Evolutionary conservation across 768 basidiomycete species (phyloP), one percentile per base, ranked within the genome.

Genomic region (Hebeloma cylindrosporum): DNA sequence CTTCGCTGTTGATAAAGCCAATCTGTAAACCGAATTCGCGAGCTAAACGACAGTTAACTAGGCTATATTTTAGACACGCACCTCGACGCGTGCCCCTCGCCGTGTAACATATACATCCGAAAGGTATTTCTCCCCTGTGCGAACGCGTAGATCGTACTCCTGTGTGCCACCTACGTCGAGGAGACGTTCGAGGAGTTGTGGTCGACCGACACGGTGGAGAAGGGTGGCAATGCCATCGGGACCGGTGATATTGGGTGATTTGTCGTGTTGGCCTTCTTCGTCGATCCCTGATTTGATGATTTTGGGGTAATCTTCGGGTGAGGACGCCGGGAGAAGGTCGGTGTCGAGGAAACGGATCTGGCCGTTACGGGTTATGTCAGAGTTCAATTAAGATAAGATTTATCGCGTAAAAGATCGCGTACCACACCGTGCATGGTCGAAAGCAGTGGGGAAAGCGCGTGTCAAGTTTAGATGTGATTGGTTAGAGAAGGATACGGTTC

Each of bases 211-310:
- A 3, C 43, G 48, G 35, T 61, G 46, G 16, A 61, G 42, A 2
- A 59, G 48, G 3, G 58, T 59, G 7, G 48, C 54, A 4, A 58
- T 44, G 2, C 60, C 60, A 31, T 44, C 42, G 28, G 54, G 50
- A 4, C 51, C 58, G 6, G 60, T 54, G 3, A 56, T 44, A 13
- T 39, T 23, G 4, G 60, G 60, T 18, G 49, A 58, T 34, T 56
- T 58, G 8, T 48, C 48, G 14, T 61, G 56, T 17, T 57, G 60
- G 1, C 56, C 53, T 45, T 60, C 59, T 20, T 57, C 59, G 31
- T 62, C 53, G 26, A 60, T 59, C 11, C 61, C 58, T 7, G 54
- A 50, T 39, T 60, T 60, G 27, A 62, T 58, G 11, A 62, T 53
- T 40, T 62, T 62, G 2, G 60, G 59, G 32, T 52, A 56, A 35